Base-by-base conservation (phyloP, 169 alveolate genomes). In the Cryptosporidium felis region DNA sequence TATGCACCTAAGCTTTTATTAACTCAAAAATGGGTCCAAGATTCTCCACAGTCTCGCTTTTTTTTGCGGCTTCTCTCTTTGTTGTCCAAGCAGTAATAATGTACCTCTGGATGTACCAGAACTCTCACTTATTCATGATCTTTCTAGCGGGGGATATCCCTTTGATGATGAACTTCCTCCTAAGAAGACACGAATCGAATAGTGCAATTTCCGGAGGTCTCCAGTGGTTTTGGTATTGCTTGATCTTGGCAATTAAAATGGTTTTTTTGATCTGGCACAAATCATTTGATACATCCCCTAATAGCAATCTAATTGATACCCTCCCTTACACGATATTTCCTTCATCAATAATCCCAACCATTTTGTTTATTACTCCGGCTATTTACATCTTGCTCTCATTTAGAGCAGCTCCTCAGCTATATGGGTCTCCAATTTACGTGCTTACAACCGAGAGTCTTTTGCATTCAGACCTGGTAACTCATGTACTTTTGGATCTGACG, bases 391-490 rank as follows among this genome's bases (percentile, higher is more conserved):
- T 89, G 26, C 65, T 89, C 38, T 85, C 80, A 80, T 89, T 89
- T 32, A 79, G 91, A 21, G 89, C 92, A 12, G 61, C 88, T 23
- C 91, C 82, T 18, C 81, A 60, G 45, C 63, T 80, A 53, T 66
- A 82, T 18, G 90, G 90, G 4, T 85, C 90, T 18, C 67, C 88
- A 26, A 45, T 74, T 23, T 58, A 59, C 45, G 66, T 89, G 46
- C 53, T 74, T 49, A 58, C 90, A 53, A 61, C 89, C n/a, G 92
- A 89, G 46, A 51, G 85, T n/a, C 40, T 89, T 62, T 80, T 89
- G 36, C 92, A 80, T 46, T 80, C 91, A 5, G 92, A 89, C 41
- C 62, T 74, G 46, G 88, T 85, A 28, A 80, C 90, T 14, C 92
- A 89, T 65, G 92, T 89, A 2, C 80, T 80, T 0, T 42, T 89